These are phyloP conservation scores for Exutisphaerella laricina DNA, from an alignment of 2,329 filamentous ascomycete genomes.

Conservation along the genomic window DNA sequence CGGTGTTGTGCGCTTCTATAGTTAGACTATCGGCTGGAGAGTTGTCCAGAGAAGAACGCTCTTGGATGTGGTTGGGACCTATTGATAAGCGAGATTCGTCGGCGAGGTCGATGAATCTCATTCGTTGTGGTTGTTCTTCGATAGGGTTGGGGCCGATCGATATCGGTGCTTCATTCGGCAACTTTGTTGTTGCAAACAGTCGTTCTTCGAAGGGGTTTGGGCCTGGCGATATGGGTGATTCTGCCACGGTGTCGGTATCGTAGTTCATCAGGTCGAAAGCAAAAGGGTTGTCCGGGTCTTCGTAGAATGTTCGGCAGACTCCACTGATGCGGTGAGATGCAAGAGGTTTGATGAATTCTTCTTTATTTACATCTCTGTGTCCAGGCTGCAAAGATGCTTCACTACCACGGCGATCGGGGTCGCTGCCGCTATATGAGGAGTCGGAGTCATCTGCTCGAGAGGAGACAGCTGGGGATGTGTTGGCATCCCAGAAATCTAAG, in stretches of 20 bases:
- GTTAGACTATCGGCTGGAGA: too few species aligned
- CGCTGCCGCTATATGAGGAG: slow-evolving; percentile 1
- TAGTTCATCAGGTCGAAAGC: slow-evolving; percentile 1
- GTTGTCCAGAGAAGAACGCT: too few species aligned
- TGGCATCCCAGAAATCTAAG: slow-evolving; percentile 11
- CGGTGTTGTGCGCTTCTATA: too few species aligned
- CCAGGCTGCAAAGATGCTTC: too few species aligned
- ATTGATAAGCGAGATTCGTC: too few species aligned
- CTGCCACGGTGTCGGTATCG: neutral
- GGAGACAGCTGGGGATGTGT: neutral
- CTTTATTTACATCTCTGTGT: slow-evolving; percentile 14
- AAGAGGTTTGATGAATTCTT: slow-evolving; percentile 18
- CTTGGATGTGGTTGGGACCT: too few species aligned
- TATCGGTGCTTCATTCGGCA: neutral
- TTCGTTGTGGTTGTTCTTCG: slow-evolving; percentile 2
- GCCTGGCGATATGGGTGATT: neutral
- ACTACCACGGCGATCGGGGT: too few species aligned
- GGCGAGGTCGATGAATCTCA: too few species aligned
- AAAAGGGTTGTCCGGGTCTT: slow-evolving; percentile 28
- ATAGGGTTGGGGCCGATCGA: slow-evolving; percentile 1
- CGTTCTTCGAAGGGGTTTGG: slow-evolving; percentile 4
- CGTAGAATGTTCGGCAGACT: slow-evolving; percentile 25
- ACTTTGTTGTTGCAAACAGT: too few species aligned
- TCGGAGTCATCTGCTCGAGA: neutral
- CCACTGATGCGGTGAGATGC: slow-evolving; percentile 11